Conservation (phyloP, 73 alveolate genomes). For the Paraurostyla sp. region DNA sequence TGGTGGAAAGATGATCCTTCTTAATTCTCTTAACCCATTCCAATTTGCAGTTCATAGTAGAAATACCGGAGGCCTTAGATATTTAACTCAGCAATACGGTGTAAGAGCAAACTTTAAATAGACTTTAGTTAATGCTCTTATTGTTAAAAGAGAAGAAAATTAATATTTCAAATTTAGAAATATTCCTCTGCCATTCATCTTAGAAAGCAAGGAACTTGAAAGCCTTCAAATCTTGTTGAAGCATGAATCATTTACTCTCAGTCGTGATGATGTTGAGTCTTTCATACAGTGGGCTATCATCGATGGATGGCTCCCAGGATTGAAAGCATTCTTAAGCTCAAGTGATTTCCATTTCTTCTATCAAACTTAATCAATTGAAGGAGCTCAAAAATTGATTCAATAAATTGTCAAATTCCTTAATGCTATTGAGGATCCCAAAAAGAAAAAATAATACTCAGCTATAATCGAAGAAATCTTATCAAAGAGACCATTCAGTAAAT, state of each 20-base stretch:
- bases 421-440: not conserved
- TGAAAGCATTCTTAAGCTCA: not conserved
- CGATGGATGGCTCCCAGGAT: not conserved
- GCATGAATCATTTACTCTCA: not conserved
- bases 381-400: not conserved
- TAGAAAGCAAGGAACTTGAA: too few relatives aligned
- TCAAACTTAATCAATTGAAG: not conserved
- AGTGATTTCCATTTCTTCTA: not conserved
- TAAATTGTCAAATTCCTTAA: not conserved
- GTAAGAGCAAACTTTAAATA: not conserved
- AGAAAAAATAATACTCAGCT: not conserved
- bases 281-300: not conserved
- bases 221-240: not conserved
- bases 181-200: not conserved
- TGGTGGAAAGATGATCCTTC: not conserved
- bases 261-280: not conserved
- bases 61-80: not conserved
- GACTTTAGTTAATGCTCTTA: not conserved
- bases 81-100: not conserved
- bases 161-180: not conserved
- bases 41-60: not conserved
- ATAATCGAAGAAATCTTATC: not conserved
- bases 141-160: not conserved
- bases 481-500: not conserved
- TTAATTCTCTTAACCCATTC: not conserved